Evolutionary conservation across 169 alveolate species (phyloP).

Genomic region (Ichthyophthirius multifiliis): DNA sequence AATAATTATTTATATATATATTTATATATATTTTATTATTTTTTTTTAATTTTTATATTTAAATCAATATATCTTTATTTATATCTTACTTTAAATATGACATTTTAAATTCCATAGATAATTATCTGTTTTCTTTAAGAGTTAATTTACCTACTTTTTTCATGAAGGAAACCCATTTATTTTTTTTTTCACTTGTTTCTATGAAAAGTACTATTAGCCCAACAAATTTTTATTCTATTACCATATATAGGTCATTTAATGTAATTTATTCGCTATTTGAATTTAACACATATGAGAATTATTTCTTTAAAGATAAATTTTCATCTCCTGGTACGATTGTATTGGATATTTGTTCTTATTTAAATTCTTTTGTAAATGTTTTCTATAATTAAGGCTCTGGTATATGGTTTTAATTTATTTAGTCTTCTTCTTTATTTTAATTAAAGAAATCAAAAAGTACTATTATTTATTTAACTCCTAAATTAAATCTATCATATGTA

Average conservation of each 20-base stretch:
- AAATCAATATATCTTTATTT: too few species aligned
- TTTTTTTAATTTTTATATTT: too few species aligned
- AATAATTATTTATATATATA: too few species aligned
- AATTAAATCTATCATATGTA: constrained; percentile 1
- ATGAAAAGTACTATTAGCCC: not conserved
- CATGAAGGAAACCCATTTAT: not conserved
- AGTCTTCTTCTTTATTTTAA: not conserved
- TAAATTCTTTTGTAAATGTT: not conserved
- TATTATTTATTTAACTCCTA: not conserved
- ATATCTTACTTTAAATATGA: not conserved
- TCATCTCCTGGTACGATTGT: too few species aligned
- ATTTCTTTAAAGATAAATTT: not conserved
- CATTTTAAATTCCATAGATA: constrained; percentile 5
- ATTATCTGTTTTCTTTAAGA: not conserved
- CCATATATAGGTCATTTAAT: not conserved
- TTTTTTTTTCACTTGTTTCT: not conserved
- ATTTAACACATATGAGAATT: not conserved
- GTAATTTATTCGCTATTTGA: not conserved
- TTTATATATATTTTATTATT: too few species aligned
- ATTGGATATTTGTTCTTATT: not conserved
- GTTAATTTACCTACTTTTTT: not conserved
- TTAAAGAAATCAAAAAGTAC: not conserved
- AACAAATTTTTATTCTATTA: not conserved
- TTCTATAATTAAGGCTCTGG: not conserved
- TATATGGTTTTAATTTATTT: not conserved